Percentiles rank a stretch among this genome's conserved stretches.
Evolutionary conservation across 2,329 filamentous ascomycete species (phyloP).

Genomic region (Colletotrichum gigasporum): DNA sequence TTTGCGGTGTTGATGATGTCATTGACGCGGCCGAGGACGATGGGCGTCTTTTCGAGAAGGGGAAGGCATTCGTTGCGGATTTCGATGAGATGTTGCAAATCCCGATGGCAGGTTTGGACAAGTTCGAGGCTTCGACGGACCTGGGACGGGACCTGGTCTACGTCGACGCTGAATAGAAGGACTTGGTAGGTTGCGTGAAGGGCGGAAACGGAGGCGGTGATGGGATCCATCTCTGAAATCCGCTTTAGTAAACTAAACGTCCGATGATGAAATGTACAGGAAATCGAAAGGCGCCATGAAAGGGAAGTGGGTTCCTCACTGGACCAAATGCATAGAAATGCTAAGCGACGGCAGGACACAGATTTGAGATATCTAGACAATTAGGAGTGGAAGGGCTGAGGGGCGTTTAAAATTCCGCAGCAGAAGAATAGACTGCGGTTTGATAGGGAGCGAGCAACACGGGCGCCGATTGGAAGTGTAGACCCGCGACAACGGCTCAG

Average conservation of each 20-base stretch:
- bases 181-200: conserved; percentile 23
- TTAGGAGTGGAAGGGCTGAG: too few species aligned
- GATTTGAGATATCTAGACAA: too few species aligned
- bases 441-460: too few species aligned
- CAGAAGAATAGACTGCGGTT: too few species aligned
- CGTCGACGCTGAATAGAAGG: conserved; percentile 33
- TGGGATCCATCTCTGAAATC: background rate
- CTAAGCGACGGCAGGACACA: too few species aligned
- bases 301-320: too few species aligned
- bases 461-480: too few species aligned
- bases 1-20: conserved; percentile 40
- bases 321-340: too few species aligned
- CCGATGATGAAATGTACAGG: background rate
- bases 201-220: background rate
- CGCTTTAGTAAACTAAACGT: background rate
- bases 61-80: conserved; percentile 39
- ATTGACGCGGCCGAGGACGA: conserved; percentile 40
- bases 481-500: too few species aligned
- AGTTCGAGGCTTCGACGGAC: conserved; percentile 42
- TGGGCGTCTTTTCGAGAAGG: conserved; percentile 36
- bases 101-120: conserved; percentile 41
- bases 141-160: conserved; percentile 38
- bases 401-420: too few species aligned
- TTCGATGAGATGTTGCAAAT: conserved; percentile 44
- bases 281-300: too few species aligned